Evolutionary conservation across 306 rosid species (phyloP), one percentile per base, ranked within the genome.

Genomic region (Oemleria cerasiformis): DNA sequence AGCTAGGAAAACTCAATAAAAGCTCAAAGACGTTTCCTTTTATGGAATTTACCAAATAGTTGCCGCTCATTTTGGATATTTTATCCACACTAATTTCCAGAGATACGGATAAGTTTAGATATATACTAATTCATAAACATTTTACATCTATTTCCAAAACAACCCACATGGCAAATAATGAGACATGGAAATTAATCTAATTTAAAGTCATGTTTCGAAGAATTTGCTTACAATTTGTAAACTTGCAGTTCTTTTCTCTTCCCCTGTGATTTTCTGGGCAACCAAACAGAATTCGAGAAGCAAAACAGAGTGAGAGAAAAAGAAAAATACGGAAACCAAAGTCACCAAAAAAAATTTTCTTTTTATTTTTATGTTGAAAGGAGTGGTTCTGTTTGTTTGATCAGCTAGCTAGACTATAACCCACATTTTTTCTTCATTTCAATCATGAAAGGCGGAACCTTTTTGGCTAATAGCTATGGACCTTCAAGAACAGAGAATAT

Each of bases 351-450:
- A 51, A 5, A 5, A 25, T 36, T 14, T 16, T 17, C 14, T 16
- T 11, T 8, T 36, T 16, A 61, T 61, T 8, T 45, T 61, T 25
- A 25, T 25, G 60, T 19, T 19, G 19, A 58, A 34, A 36, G 1
- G 25, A 17, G 14, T 38, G 45, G 17, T n/a, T 51, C 57, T 19
- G 30, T n/a, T n/a, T n/a, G 23, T n/a, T 8, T 53, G 12, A 25
- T 25, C 20, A 73, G 64, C 51, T 67, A 43, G 62, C 13, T 47
- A 23, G 51, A 15, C 16, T 5, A 20, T 36, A n/a, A 61, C 49
- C 75, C 66, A 13, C 68, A 61, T 61, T 60, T 14, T 47, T 5
- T 48, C 44, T 56, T 71, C 75, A 71, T 57, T 59, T 58, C 47
- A 9, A 8, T n/a, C 15, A 4, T 10, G 12, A 72, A 23, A 48